These are phyloP conservation scores for Berberis vulgaris DNA, from an alignment of 164 flowering plant species.

Conservation along the genomic window DNA sequence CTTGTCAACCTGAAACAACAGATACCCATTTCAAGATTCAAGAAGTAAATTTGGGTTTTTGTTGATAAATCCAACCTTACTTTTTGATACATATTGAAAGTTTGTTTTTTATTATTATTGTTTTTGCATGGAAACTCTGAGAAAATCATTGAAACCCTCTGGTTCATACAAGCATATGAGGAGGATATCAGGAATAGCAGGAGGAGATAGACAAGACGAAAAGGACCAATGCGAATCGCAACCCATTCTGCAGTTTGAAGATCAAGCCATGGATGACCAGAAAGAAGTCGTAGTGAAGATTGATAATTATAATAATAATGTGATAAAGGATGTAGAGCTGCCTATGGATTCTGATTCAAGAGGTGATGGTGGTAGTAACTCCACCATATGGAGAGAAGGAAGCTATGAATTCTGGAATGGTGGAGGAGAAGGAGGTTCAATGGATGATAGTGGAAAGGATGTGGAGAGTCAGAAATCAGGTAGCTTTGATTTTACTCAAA, in stretches of 20 bases:
- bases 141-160: constrained; percentile 13
- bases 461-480: not conserved
- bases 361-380: not conserved
- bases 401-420: constrained; percentile 31
- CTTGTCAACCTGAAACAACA: no score
- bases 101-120: not conserved
- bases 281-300: constrained; percentile 22
- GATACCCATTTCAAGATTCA: no score
- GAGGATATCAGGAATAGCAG: constrained; percentile 4
- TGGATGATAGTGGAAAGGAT: not conserved
- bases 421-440: not conserved
- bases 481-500: constrained; percentile 17
- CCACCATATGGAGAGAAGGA: constrained; percentile 23
- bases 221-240: constrained; percentile 10
- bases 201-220: not conserved
- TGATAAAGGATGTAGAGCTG: not conserved
- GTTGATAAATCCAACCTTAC: no score
- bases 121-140: constrained; percentile 15
- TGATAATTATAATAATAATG: constrained; percentile 5
- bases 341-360: not conserved
- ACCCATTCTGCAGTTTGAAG: constrained; percentile 15
- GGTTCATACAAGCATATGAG: constrained; percentile 12
- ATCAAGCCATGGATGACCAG: not conserved
- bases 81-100: no score
- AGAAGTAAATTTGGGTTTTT: no score